Conservation (phyloP, 257 asterid genomes). For the Capsicum chinense region DNA sequence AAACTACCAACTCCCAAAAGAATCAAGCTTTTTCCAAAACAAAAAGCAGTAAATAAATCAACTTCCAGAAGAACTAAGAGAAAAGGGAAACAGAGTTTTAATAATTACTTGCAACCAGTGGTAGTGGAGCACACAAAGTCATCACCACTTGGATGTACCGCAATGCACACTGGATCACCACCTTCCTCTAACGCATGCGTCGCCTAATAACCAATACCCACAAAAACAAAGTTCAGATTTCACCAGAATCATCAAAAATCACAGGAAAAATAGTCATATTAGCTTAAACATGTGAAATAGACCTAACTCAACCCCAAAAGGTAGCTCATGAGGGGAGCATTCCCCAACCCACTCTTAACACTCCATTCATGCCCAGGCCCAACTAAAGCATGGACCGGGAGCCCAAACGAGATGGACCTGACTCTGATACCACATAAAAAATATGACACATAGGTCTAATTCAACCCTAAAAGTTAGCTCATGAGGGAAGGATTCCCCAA, state of each 20-base stretch:
- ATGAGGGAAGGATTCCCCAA: no score
- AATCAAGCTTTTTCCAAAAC: neutral
- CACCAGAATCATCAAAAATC: neutral
- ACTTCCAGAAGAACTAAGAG: neutral
- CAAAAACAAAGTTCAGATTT: neutral
- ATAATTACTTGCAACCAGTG: slow-evolving; percentile 86
- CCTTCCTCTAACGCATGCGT: slow-evolving; percentile 71
- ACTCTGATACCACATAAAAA: no score
- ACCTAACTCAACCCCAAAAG: no score
- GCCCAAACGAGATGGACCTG: no score
- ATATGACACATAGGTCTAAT: no score
- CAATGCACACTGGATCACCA: slow-evolving; percentile 64
- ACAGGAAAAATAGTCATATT: no score
- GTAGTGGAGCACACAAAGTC: slow-evolving; percentile 82
- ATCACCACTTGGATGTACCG: slow-evolving; percentile 87
- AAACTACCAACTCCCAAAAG: neutral
- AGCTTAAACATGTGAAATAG: no score
- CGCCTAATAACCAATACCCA: slow-evolving; percentile 51
- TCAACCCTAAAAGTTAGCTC: no score
- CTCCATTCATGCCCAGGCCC: no score
- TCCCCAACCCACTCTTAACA: no score
- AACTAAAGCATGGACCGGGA: no score
- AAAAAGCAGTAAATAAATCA: slow-evolving; percentile 21
- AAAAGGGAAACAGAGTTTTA: neutral
- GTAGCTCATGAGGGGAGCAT: no score